Base-by-base conservation (phyloP, 495 filamentous ascomycete genomes). In the Chaetomium cochliodes region DNA sequence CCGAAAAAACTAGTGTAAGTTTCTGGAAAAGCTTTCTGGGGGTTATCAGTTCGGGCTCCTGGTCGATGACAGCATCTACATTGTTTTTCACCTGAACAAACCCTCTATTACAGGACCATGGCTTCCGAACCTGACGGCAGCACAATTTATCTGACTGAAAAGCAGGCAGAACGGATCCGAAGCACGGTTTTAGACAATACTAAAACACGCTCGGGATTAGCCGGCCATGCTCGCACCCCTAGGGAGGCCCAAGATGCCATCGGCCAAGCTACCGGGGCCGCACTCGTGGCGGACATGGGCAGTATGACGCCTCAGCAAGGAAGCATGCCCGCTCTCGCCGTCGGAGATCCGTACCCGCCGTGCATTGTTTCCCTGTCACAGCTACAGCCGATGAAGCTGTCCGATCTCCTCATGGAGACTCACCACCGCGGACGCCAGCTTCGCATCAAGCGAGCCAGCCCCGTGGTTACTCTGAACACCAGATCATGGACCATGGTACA, bases 401-500 rank as follows among this genome's bases (percentile, higher is more conserved):
- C 20, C 15, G 49, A 62, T 4, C 59, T 62, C 22, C n/a, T 9
- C 39, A 25, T 62, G 1, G 47, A 52, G 4, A 62, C 33, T 7
- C 59, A 62, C 49, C 59, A 62, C 18, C 47, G 59, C 16, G 59
- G 59, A 18, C 33, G 9, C 22, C 59, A 30, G 13, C 59, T 62
- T 18, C 9, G 13, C 11, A 49, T 62, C 30, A 62, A 62, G 20
- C 46, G 47, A 5, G 49, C 44, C 12, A 62, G 47, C 49, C 59
- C 59, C 0, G 59, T 62, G 30, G 59, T 62, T 1, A 53, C 22
- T 1, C 59, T 62, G 0, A 2, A 47, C 15, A 26, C 59, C 4
- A 39, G 49, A 28, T 62, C 59, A 26, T 62, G 59, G 59, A 28
- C 59, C 1, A 52, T 62, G 59, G 59, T 53, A n/a, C 59, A 62